Conservation (phyloP, 805 yeast species). For the Hanseniaspora valbyensis region DNA sequence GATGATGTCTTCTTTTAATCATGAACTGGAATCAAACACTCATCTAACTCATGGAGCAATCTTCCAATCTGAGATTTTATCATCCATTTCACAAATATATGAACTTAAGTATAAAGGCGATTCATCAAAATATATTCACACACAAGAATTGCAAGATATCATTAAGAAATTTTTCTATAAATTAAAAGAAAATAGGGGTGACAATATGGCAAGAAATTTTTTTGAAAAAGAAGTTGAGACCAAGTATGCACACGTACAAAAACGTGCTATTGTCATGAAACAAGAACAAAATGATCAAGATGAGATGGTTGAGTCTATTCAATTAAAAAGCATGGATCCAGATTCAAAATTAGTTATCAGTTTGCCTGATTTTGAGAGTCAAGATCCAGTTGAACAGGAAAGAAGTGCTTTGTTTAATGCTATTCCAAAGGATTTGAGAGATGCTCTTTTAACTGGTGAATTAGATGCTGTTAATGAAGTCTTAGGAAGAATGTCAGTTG, state of each 20-base stretch:
- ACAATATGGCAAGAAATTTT: conserved; percentile 55
- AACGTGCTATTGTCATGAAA: conserved; percentile 58
- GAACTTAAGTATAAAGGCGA: conserved; percentile 23
- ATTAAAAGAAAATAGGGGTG: conserved; percentile 31
- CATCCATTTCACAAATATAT: conserved; percentile 45
- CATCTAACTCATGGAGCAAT: conserved; percentile 52
- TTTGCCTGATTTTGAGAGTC: conserved; percentile 50
- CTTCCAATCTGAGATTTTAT: conserved; percentile 68
- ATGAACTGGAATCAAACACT: conserved; percentile 53
- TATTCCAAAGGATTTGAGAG: conserved; percentile 53
- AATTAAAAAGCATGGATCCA: conserved; percentile 79
- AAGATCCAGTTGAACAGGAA: conserved; percentile 35
- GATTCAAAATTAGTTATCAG: conserved; percentile 59
- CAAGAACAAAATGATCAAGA: conserved; percentile 36
- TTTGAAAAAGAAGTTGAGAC: conserved; percentile 62
- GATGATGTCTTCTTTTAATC: conserved; percentile 84
- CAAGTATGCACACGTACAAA: conserved; percentile 64
- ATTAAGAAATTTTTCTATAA: conserved; percentile 59
- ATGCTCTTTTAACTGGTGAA: conserved; percentile 59
- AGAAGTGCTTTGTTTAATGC: conserved; percentile 45
- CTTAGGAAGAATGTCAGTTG: conserved; percentile 59
- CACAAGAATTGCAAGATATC: conserved; percentile 32
- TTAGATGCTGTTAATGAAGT: conserved; percentile 75
- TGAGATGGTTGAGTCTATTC: conserved; percentile 68
- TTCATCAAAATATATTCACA: conserved; percentile 27